phyloP scores from a whole-genome alignment of 2,329 filamentous ascomycete species.

The Blastomyces emzantsi region DNA sequence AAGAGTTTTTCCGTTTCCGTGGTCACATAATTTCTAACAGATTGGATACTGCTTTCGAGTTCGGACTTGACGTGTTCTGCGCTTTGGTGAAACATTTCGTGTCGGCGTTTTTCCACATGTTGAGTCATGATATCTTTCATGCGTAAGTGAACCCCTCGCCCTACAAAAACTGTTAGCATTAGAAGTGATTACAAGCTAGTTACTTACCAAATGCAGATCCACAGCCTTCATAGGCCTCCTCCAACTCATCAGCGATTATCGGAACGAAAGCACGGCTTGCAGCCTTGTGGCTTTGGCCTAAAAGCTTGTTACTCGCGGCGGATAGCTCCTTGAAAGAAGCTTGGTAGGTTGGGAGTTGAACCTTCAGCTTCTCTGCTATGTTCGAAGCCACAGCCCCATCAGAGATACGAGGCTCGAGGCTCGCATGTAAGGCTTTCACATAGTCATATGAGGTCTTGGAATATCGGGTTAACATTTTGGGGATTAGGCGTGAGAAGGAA shows the following conservation, averaged over 20 bases:
- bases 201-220: conserved; percentile 32
- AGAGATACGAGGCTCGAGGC: too few relatives aligned
- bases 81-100: conserved; percentile 4
- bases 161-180: neutral
- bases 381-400: neutral
- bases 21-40: neutral
- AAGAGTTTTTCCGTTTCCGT: neutral
- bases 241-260: conserved; percentile 40
- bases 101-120: neutral
- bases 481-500: conserved; percentile 3
- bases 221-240: conserved; percentile 39
- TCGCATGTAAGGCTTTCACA: neutral
- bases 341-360: neutral
- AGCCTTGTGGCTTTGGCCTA: conserved; percentile 28
- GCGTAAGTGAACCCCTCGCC: neutral
- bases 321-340: conserved; percentile 31
- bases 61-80: neutral
- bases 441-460: neutral
- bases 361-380: neutral
- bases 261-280: conserved; percentile 48
- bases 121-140: conserved; percentile 7
- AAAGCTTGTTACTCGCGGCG: neutral
- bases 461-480: conserved; percentile 2
- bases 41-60: neutral
- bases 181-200: neutral